Percentiles rank a stretch among this genome's conserved stretches.
Conservation (phyloP, 2,329 filamentous ascomycete genomes). For the Fusarium sp. region DNA sequence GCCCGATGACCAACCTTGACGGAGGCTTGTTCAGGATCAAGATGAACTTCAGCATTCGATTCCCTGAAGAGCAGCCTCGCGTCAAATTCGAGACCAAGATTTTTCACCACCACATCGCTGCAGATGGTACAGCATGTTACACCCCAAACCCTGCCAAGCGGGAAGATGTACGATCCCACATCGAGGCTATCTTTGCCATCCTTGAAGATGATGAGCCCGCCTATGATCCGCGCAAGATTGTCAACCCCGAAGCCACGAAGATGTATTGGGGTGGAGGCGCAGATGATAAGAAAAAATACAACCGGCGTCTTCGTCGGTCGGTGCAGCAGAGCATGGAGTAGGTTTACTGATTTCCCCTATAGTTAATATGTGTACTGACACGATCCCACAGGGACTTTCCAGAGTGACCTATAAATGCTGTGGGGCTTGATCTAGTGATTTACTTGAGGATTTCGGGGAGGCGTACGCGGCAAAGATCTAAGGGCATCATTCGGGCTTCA, state of each 20-base stretch:
- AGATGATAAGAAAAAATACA: conserved; percentile 88
- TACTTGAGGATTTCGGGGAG: conserved; percentile 26
- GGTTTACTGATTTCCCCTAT: conserved; percentile 36
- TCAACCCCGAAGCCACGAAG: conserved; percentile 88
- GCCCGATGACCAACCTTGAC: conserved; percentile 93
- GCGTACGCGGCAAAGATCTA: conserved; percentile 40
- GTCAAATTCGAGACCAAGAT: conserved; percentile 85
- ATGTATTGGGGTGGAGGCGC: conserved; percentile 84
- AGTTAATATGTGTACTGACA: conserved; percentile 12
- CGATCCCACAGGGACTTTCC: conserved; percentile 52
- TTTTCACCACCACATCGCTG: conserved; percentile 89
- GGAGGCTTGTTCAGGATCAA: conserved; percentile 89
- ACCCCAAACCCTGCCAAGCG: conserved; percentile 70
- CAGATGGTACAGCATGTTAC: conserved; percentile 88
- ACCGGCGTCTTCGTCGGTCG: conserved; percentile 82
- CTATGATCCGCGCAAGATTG: conserved; percentile 90
- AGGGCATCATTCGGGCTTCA: conserved; percentile 27
- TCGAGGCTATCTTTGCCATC: conserved; percentile 84
- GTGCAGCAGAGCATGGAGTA: conserved; percentile 79
- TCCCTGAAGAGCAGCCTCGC: conserved; percentile 90
- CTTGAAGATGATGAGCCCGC: conserved; percentile 91
- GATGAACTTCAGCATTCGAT: conserved; percentile 84
- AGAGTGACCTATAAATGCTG: conserved; percentile 43
- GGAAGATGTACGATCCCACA: conserved; percentile 86
- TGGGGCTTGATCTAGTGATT: conserved; percentile 8